Evolutionary conservation across 1,139 yeast genomes (phyloP).

Genomic region (Neolecta irregularis): DNA sequence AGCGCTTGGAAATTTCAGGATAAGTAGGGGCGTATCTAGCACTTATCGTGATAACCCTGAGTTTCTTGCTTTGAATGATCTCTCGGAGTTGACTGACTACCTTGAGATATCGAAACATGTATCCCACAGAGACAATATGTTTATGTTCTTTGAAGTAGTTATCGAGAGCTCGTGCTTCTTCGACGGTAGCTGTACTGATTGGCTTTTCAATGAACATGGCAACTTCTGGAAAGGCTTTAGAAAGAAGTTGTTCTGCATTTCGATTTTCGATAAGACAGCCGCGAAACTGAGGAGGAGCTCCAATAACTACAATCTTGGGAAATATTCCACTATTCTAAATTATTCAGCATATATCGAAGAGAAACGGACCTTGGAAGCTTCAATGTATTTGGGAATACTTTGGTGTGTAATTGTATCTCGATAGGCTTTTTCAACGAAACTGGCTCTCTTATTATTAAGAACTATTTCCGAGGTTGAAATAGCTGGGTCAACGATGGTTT

Average conservation of each 20-base stretch:
- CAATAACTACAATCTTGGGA: slow-evolving; percentile 16
- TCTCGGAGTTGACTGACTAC: slow-evolving; percentile 17
- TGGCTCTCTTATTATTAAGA: slow-evolving; percentile 13
- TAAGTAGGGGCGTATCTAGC: slow-evolving; percentile 18
- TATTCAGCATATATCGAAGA: too few species aligned
- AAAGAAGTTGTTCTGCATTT: slow-evolving; percentile 15
- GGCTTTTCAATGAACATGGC: slow-evolving; percentile 18
- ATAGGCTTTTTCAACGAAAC: slow-evolving; percentile 14
- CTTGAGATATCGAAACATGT: slow-evolving; percentile 18
- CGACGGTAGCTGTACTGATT: slow-evolving; percentile 16
- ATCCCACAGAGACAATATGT: slow-evolving; percentile 16
- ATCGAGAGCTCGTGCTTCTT: slow-evolving; percentile 15
- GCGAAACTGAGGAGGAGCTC: slow-evolving; percentile 18
- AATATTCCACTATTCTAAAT: slow-evolving; percentile 7
- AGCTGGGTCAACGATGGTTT: slow-evolving; percentile 17
- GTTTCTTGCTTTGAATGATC: slow-evolving; percentile 15
- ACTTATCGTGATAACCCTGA: slow-evolving; percentile 14
- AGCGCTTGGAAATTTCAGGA: slow-evolving; percentile 14
- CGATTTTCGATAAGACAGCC: slow-evolving; percentile 16
- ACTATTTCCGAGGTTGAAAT: slow-evolving; percentile 13
- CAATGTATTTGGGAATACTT: slow-evolving; percentile 14
- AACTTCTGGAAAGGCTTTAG: slow-evolving; percentile 13
- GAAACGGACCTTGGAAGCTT: slow-evolving; percentile 8
- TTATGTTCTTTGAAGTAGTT: slow-evolving; percentile 8
- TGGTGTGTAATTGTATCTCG: slow-evolving; percentile 12